phyloP scores from a whole-genome alignment of 306 rosid species.

The Cicer cuneatum region DNA sequence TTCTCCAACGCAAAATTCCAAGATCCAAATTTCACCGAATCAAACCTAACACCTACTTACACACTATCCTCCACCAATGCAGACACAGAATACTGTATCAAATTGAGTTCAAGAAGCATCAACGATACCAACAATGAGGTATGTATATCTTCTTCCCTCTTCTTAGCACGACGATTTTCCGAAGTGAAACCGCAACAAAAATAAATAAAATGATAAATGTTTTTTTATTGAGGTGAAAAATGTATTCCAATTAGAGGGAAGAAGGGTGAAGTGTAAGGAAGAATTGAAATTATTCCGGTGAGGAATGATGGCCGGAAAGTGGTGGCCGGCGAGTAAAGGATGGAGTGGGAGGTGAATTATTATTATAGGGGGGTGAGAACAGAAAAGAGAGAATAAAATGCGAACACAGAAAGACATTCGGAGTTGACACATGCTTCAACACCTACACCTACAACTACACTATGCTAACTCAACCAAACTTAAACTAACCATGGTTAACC shows the following conservation, averaged over 20 bases:
- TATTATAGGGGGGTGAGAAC: not conserved
- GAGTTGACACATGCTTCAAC: conserved; percentile 34
- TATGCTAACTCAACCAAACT: conserved; percentile 34
- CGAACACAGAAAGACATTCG: conserved; percentile 40
- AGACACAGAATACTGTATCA: not conserved
- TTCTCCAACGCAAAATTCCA: not conserved
- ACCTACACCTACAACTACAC: not conserved
- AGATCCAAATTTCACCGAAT: conserved; percentile 43
- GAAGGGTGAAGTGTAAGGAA: not conserved
- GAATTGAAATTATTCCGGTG: not conserved
- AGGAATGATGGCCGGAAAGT: conserved; percentile 29
- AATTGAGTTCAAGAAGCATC: conserved; percentile 8
- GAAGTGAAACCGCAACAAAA: conserved; percentile 27
- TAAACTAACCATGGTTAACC: conserved; percentile 48
- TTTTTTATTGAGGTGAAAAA: not conserved
- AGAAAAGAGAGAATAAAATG: conserved; percentile 38
- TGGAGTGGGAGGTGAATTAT: conserved; percentile 9
- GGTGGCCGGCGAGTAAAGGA: conserved; percentile 39
- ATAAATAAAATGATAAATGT: not conserved
- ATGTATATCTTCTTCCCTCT: not conserved
- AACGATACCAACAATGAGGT: conserved; percentile 7
- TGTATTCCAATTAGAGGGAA: conserved; percentile 4
- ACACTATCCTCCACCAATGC: conserved; percentile 41
- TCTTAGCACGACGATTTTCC: not conserved
- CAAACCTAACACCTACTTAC: not conserved